These are phyloP conservation scores for Selenicereus undatus DNA, from an alignment of 148 eudicot genomes.

Conservation along the genomic window DNA sequence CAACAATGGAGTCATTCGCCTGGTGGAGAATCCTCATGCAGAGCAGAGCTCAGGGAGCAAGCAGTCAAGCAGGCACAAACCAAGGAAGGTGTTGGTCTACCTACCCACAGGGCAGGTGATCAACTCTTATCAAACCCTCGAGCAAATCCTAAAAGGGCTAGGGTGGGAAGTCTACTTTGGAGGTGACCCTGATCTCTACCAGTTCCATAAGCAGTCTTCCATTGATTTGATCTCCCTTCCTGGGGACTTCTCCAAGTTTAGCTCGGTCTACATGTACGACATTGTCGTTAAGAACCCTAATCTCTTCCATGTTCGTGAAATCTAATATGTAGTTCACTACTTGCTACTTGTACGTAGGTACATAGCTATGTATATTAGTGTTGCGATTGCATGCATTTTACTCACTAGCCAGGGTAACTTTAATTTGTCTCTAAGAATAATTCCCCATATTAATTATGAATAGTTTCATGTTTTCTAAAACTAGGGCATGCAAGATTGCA, in stretches of 20 bases:
- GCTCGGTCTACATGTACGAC: conserved; percentile 53
- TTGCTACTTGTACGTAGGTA: not conserved
- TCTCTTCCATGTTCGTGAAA: conserved; percentile 51
- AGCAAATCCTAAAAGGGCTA: conserved; percentile 30
- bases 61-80: conserved; percentile 13
- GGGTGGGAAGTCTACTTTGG: conserved; percentile 52
- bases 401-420: not conserved
- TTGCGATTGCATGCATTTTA: not conserved
- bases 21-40: conserved; percentile 36
- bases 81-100: conserved; percentile 40
- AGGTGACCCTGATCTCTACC: conserved; percentile 38
- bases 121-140: conserved; percentile 36
- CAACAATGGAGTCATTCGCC: conserved; percentile 42
- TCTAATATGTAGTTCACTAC: conserved; percentile 10
- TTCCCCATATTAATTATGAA: too few species aligned
- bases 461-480: not conserved
- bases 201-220: conserved; percentile 39
- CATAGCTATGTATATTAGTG: not conserved
- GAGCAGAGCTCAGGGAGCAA: conserved; percentile 9
- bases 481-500: not conserved
- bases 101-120: conserved; percentile 40
- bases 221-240: conserved; percentile 57
- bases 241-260: conserved; percentile 44
- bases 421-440: too few species aligned
- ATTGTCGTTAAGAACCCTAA: conserved; percentile 51